Percentiles rank a stretch among this genome's conserved stretches.
These are phyloP conservation scores for Globisporangium iwayamae DNA, from an alignment of 352 stramenopile genomes.

Conservation along the genomic window DNA sequence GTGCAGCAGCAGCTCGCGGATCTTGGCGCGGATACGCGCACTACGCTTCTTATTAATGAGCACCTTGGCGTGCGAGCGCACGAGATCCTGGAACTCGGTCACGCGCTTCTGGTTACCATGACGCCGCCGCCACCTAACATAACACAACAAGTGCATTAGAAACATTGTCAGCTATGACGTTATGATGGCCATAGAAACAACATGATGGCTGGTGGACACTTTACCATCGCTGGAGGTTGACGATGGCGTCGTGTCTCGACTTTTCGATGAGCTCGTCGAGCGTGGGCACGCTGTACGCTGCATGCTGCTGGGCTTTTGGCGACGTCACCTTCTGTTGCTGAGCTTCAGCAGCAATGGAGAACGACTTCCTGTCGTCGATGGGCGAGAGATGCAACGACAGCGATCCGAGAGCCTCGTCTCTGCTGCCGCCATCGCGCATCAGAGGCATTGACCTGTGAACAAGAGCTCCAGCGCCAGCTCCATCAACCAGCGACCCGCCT, in stretches of 20 bases:
- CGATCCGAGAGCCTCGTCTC: constrained; percentile 3
- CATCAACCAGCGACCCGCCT: neutral
- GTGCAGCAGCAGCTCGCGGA: constrained; percentile 47
- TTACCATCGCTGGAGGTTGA: constrained; percentile 41
- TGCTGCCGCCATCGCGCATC: constrained; percentile 1
- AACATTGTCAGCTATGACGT: neutral
- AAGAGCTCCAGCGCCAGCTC: neutral
- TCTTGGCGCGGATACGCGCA: constrained; percentile 35
- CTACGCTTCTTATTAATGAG: constrained; percentile 29
- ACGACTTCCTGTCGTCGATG: neutral
- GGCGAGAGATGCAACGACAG: no score
- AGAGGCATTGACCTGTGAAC: neutral
- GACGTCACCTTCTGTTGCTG: neutral
- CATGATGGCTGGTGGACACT: neutral
- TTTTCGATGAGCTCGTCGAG: constrained; percentile 39
- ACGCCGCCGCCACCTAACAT: constrained; percentile 29
- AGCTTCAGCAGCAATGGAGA: neutral
- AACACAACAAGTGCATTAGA: neutral
- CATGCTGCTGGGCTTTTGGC: neutral
- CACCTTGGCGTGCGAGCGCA: constrained; percentile 24
- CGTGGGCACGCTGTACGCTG: constrained; percentile 13
- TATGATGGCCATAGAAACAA: neutral
- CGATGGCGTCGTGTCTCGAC: constrained; percentile 31
- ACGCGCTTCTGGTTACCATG: constrained; percentile 31
- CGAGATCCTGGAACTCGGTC: constrained; percentile 28